Conservation (phyloP, 352 stramenopile species). For the Hyphochytrium catenoides region DNA sequence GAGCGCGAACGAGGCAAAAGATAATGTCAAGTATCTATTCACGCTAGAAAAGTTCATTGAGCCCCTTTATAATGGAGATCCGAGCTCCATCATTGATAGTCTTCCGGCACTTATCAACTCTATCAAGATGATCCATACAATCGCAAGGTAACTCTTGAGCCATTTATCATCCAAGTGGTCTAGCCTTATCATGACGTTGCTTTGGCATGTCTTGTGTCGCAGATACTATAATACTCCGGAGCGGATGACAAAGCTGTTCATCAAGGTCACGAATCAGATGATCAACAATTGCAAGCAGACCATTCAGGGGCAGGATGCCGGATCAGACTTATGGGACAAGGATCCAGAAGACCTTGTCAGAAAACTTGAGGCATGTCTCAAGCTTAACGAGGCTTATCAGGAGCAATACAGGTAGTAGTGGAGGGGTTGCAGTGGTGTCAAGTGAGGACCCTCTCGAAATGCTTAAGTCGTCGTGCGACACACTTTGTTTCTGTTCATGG, state of each 20-base stretch:
- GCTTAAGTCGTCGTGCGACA: too few species aligned
- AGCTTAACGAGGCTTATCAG: slow-evolving; percentile 95
- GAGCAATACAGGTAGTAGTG: slow-evolving; percentile 95
- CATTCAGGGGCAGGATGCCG: slow-evolving; percentile 49
- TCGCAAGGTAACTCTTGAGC: too few species aligned
- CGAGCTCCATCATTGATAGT: slow-evolving; percentile 92
- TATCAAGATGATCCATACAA: slow-evolving; percentile 99
- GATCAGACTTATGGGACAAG: slow-evolving; percentile 78
- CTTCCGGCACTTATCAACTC: slow-evolving; percentile 93
- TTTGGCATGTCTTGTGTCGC: too few species aligned
- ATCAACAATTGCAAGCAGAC: slow-evolving; percentile 91
- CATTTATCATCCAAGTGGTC: too few species aligned
- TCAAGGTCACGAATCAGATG: slow-evolving; percentile 97
- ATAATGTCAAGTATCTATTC: slow-evolving; percentile 98
- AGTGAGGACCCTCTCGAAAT: too few species aligned
- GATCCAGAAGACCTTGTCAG: slow-evolving; percentile 81
- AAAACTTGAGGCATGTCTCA: slow-evolving; percentile 82
- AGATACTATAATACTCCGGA: slow-evolving; percentile 99
- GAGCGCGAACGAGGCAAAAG: slow-evolving; percentile 91
- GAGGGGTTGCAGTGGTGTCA: too few species aligned
- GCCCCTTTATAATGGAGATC: slow-evolving; percentile 69
- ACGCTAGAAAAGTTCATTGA: slow-evolving; percentile 90
- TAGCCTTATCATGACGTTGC: too few species aligned
- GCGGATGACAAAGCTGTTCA: slow-evolving; percentile 86
- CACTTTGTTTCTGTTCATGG: too few species aligned